Percentiles rank a stretch among this genome's conserved stretches.
phyloP scores from a whole-genome alignment of 2,329 filamentous ascomycete species.

The Didymella sp. region DNA sequence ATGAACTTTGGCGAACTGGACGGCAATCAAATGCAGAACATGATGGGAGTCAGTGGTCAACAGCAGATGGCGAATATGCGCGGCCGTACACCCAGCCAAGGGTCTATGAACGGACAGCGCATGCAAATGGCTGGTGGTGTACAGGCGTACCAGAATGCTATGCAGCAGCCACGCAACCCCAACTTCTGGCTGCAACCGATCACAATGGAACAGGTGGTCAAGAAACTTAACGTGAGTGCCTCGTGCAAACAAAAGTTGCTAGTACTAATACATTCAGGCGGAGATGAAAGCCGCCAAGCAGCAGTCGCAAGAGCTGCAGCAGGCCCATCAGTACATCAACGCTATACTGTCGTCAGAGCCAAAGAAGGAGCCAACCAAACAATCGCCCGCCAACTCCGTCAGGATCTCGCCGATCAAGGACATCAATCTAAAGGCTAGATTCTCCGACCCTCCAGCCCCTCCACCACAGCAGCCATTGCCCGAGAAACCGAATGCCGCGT shows the following conservation, averaged over 20 bases:
- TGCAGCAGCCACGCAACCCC: conserved; percentile 76
- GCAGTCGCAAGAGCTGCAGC: conserved; percentile 83
- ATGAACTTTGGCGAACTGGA: conserved; percentile 94
- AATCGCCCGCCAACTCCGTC: conserved; percentile 52
- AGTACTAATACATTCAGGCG: conserved; percentile 61
- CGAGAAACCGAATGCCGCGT: conserved; percentile 81
- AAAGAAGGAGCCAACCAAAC: conserved; percentile 60
- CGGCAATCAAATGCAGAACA: conserved; percentile 72
- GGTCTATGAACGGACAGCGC: conserved; percentile 69
- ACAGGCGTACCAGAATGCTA: conserved; percentile 60
- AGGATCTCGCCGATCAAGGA: conserved; percentile 66
- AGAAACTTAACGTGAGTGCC: conserved; percentile 76
- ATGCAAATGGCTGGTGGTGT: conserved; percentile 65
- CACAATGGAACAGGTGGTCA: conserved; percentile 93
- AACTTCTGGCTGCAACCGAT: conserved; percentile 88
- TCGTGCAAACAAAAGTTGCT: background rate
- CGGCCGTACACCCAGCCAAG: conserved; percentile 63
- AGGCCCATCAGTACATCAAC: conserved; percentile 82
- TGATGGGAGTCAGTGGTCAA: conserved; percentile 70
- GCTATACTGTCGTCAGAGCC: conserved; percentile 76
- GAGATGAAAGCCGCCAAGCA: conserved; percentile 91
- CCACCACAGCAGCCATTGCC: conserved; percentile 92
- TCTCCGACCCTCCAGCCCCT: conserved; percentile 91
- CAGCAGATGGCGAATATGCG: conserved; percentile 70
- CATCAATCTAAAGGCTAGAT: conserved; percentile 71